Percentiles rank a stretch among this genome's conserved stretches.
These are phyloP conservation scores for Kluyveromyces sp. DNA, from an alignment of 1,139 yeast genomes.

Conservation along the genomic window DNA sequence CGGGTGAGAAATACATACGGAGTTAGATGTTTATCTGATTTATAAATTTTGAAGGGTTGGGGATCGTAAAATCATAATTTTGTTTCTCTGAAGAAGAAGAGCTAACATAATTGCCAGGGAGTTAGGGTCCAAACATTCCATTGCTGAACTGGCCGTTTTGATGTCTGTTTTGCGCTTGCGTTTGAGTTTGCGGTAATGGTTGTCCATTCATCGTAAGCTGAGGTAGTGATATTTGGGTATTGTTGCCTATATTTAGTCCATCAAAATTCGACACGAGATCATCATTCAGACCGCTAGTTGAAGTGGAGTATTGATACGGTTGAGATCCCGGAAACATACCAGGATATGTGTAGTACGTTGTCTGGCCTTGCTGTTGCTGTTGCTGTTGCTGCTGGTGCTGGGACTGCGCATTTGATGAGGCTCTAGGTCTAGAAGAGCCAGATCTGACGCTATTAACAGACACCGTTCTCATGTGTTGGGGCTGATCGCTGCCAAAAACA, in stretches of 20 bases:
- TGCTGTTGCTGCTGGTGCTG: constrained; percentile 10
- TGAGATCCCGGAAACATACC: constrained; percentile 23
- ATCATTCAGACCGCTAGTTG: constrained; percentile 15
- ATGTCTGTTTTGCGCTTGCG: constrained; percentile 11
- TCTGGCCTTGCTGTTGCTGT: constrained; percentile 2
- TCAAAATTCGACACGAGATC: constrained; percentile 28
- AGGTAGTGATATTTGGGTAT: constrained; percentile 29
- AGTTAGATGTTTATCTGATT: not conserved
- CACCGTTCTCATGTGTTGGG: constrained; percentile 27
- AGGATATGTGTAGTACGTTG: constrained; percentile 26
- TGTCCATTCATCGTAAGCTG: constrained; percentile 21
- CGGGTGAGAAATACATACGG: not conserved
- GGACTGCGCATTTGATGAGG: constrained; percentile 11
- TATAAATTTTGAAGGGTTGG: not conserved
- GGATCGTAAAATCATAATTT: not conserved
- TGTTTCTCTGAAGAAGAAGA: too few relatives aligned
- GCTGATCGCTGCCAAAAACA: constrained; percentile 18
- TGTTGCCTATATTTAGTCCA: constrained; percentile 24
- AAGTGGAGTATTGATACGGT: constrained; percentile 6
- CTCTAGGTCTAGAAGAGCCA: constrained; percentile 26
- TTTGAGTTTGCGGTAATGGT: constrained; percentile 13
- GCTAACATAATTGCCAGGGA: not conserved
- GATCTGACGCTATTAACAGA: constrained; percentile 30
- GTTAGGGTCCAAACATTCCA: constrained; percentile 1
- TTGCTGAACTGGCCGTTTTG: not conserved